Evolutionary conservation across 768 basidiomycete genomes (phyloP), one percentile per base, ranked within the genome.

Genomic region (Mycena vulgaris): DNA sequence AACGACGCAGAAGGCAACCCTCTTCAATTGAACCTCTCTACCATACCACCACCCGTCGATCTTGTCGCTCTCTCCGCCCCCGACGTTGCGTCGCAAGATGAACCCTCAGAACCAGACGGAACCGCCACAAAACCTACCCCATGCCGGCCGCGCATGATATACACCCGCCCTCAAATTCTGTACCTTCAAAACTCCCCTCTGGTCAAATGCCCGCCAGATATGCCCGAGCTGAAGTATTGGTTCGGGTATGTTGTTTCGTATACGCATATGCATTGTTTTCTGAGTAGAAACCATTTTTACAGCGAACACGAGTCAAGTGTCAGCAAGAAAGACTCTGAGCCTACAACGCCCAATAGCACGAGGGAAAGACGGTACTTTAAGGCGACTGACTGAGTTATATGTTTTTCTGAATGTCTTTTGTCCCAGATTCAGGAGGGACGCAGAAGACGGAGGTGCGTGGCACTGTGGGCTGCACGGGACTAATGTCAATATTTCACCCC

Each of bases 211-310:
- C 95, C 95, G 8, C 77, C 83, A 58, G 89, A 89, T 72, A 95
- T 96, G 95, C 95, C 95, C 57, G 84, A 89, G 52, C 82, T 96
- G 59, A 95, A 91, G 82, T 89, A 92, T 52, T 96, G 95, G 95
- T 96, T 95, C 81, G 95, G 95, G 95, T 96, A 78, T 68, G 89
- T 14, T 42, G 23, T 45, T 49, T 19, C n/a, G 35, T 33, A 53
- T 61, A 67, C 70, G n/a, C 42, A 66, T 67, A 27, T 45, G 59
- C 40, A 59, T 71, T 66, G 68, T 66, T 68, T 66, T 75, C 35
- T 67, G 48, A 70, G 73, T 39, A 61, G 63, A 71, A 76, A 71
- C 74, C 58, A 65, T 71, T 58, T 25, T 69, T 88, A 87, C 35
- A 81, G 82, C 40, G 90, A 93, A 85, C 90, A 87, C 70, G 92